Evolutionary conservation across 768 basidiomycete species (phyloP), one percentile per base, ranked within the genome.

Genomic region (Calocybe indica): DNA sequence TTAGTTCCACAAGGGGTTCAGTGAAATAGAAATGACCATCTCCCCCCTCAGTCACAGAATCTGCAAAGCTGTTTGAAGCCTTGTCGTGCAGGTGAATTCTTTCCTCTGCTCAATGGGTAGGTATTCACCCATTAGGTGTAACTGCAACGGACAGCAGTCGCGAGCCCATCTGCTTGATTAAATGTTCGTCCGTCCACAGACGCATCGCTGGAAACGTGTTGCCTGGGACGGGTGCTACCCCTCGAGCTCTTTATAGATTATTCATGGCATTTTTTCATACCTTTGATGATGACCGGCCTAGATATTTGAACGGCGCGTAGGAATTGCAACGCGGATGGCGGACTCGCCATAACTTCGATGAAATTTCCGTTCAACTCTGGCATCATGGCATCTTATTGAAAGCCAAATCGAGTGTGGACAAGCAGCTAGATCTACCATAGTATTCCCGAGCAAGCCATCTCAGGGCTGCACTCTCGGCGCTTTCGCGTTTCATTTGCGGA

Each of bases 81-180:
- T 49, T 49, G 56, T 47, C 53, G 57, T 43, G 33, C 44, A 34
- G 39, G 37, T 5, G 31, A 30, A 36, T 34, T 22, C 15, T 8
- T 39, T 33, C 33, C 48, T 50, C 35, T 15, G 34, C n/a, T 47
- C 41, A 47, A 33, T 37, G 12, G 38, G 49, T 11, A 13, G 6
- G 14, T 35, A 10, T 50, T 75, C 53, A 91, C 92, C 91, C 92
- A 52, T 91, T 80, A 0, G 91, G 88, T 5, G 92, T 93, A 37
- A 86, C 73, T 1, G 91, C 88, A 30, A 94, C 79, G 6, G 86
- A 85, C 35, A 93, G 74, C 31, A 53, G 45, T 28, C 62, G 62
- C 4, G 76, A 64, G 3, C 74, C 80, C 75, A 88, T 80, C 43
- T 60, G 61, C n/a, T 69, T 54, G 9, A 65, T 58, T 9, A 93